These are phyloP conservation scores for Delitschia confertaspora DNA, from an alignment of 495 filamentous ascomycete species.

Conservation along the genomic window DNA sequence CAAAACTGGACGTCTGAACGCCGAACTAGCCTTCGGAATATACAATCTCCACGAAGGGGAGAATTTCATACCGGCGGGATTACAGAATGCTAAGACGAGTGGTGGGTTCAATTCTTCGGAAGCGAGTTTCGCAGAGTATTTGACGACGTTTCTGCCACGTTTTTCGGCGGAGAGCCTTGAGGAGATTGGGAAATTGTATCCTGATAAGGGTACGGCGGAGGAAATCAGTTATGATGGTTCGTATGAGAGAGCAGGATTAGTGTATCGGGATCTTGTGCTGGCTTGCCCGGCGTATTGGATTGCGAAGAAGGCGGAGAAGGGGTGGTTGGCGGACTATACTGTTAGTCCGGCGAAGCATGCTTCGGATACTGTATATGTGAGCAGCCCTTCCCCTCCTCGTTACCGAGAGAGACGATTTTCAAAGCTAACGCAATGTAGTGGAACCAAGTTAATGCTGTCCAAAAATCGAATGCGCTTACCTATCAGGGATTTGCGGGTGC, in stretches of 20 bases:
- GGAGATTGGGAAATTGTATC: constrained; percentile 40
- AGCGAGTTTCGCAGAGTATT: constrained; percentile 42
- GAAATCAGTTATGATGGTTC: constrained; percentile 42
- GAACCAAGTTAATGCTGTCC: constrained; percentile 48
- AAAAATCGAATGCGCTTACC: constrained; percentile 43
- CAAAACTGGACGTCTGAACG: constrained; percentile 36
- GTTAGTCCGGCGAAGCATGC: constrained; percentile 52
- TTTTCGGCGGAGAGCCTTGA: constrained; percentile 37
- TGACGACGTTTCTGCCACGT: constrained; percentile 44
- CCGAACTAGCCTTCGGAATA: constrained; percentile 43
- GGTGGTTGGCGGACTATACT: constrained; percentile 51
- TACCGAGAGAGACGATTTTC: not conserved
- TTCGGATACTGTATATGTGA: constrained; percentile 49
- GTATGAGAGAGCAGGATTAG: constrained; percentile 43
- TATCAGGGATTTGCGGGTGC: constrained; percentile 53
- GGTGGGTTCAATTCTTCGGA: constrained; percentile 41
- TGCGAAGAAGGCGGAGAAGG: constrained; percentile 37
- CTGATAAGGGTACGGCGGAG: constrained; percentile 38
- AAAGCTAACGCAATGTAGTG: constrained; percentile 36
- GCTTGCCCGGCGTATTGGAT: constrained; percentile 54
- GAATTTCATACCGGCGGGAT: constrained; percentile 48
- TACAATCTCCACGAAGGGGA: constrained; percentile 55
- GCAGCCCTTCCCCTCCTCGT: constrained; percentile 9
- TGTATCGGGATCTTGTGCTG: constrained; percentile 52
- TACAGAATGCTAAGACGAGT: constrained; percentile 31